Evolutionary conservation across 352 stramenopile genomes (phyloP), one percentile per base, ranked within the genome.

Genomic region (Phytopythium vexans): DNA sequence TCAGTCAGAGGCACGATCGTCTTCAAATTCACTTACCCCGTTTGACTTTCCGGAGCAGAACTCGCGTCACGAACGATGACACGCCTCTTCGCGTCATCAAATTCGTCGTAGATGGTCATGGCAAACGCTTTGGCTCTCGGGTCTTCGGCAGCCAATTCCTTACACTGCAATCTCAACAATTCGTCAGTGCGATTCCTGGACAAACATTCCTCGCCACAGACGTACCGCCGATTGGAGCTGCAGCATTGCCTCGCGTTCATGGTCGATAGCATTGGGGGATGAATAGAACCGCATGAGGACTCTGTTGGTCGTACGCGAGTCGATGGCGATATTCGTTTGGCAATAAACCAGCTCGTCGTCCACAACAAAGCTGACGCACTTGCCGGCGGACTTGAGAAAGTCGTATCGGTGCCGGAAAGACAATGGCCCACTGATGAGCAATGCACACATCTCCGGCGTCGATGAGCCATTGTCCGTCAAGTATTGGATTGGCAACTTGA

Each of bases 371-470:
- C 65, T 74, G 6, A 56, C 41, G 37, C 68, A 75, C 6, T 64
- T 56, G 10, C 62, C 58, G 9, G 64, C 65, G 11, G 62, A 60
- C 11, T 65, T 66, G 3, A 84, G 52, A 27, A 91, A 83, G 33
- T 87, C 76, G 54, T 88, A 91, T 45, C 78, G 69, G 33, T 86
- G 67, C 3, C 74, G 81, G 50, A 88, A 91, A 0, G 81, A 87
- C 4, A 77, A 69, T 8, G 76, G 72, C 0, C 77, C 75, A 34
- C 70, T 83, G 41, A 91, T 76, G 3, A 89, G 54, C 5, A 87
- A 52, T 1, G 76, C 58, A 0, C 63, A 82, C 3, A 70, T 68
- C 41, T 87, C 76, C 11, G 77, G 55, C 14, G 68, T 62, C 8
- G 74, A 77, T 6, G 71, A 54, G 6, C 74, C 56, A 33, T 91